Conservation (phyloP, 768 basidiomycete genomes). For the Leucogyrophana mollusca region DNA sequence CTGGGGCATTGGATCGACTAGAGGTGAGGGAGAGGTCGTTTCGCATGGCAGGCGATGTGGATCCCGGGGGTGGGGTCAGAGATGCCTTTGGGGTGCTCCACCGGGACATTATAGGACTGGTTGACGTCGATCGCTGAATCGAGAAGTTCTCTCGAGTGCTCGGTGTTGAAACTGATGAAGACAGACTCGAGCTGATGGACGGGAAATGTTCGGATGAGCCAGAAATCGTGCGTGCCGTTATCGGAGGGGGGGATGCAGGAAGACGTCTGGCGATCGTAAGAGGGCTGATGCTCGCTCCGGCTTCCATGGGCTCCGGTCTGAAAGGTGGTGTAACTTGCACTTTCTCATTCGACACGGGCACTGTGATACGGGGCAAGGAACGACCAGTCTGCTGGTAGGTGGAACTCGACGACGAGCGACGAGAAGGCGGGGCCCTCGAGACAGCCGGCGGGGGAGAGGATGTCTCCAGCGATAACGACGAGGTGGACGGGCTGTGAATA, state of each 20-base stretch:
- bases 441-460: conserved; percentile 9
- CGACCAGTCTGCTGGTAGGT: conserved; percentile 23
- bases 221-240: conserved; percentile 12
- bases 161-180: conserved; percentile 19
- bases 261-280: conserved; percentile 12
- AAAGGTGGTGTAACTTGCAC: conserved; percentile 54
- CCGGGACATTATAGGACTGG: conserved; percentile 26
- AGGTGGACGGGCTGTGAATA: conserved; percentile 23
- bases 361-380: conserved; percentile 26
- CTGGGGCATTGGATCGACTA: conserved; percentile 10
- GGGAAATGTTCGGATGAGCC: conserved; percentile 32
- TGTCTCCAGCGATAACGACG: conserved; percentile 13
- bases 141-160: conserved; percentile 14
- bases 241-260: conserved; percentile 5
- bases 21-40: conserved; percentile 6
- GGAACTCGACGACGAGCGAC: conserved; percentile 17
- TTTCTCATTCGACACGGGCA: conserved; percentile 44
- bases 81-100: conserved; percentile 40
- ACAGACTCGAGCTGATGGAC: conserved; percentile 28
- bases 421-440: conserved; percentile 2
- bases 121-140: conserved; percentile 9
- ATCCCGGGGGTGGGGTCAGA: conserved; percentile 9
- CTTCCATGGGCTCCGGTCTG: conserved; percentile 55
- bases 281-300: conserved; percentile 37
- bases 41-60: conserved; percentile 16